These are phyloP conservation scores for Paraphysoderma sedebokerense DNA, from an alignment of 371 early-diverging fungal genomes.

Conservation along the genomic window DNA sequence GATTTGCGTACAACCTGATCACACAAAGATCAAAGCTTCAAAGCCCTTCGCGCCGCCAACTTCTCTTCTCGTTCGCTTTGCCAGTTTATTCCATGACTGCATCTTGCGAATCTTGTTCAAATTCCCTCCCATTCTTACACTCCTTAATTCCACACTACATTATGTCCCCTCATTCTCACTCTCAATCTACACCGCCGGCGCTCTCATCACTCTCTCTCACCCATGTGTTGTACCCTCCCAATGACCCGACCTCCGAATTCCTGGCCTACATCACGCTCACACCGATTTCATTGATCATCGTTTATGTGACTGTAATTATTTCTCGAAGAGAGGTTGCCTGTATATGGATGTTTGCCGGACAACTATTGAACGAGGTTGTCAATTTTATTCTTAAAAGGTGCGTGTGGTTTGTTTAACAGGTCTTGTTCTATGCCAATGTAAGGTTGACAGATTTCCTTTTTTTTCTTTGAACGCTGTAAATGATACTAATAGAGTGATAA, in stretches of 20 bases:
- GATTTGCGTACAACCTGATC: too few relatives aligned
- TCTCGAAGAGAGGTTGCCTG: conserved; percentile 60
- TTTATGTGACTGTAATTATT: conserved; percentile 53
- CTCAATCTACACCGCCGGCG: too few relatives aligned
- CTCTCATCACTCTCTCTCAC: conserved; percentile 51
- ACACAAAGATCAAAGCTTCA: too few relatives aligned
- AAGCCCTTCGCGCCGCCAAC: too few relatives aligned
- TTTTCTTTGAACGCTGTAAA: not conserved
- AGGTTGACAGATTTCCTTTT: not conserved
- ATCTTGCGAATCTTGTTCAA: too few relatives aligned
- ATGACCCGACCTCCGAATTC: conserved; percentile 27
- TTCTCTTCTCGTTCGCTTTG: too few relatives aligned
- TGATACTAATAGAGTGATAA: not conserved
- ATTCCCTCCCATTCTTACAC: too few relatives aligned
- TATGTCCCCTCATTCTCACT: too few relatives aligned
- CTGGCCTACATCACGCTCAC: conserved; percentile 49
- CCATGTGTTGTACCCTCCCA: conserved; percentile 45
- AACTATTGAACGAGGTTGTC: conserved; percentile 56
- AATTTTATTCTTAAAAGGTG: conserved; percentile 49
- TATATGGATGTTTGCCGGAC: conserved; percentile 53
- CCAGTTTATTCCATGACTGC: too few relatives aligned
- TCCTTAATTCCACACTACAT: too few relatives aligned
- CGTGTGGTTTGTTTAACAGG: conserved; percentile 9
- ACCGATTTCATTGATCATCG: conserved; percentile 61
- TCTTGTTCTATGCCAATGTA: not conserved